These are phyloP conservation scores for Coriaria nepalensis DNA, from an alignment of 306 rosid genomes.

Conservation along the genomic window DNA sequence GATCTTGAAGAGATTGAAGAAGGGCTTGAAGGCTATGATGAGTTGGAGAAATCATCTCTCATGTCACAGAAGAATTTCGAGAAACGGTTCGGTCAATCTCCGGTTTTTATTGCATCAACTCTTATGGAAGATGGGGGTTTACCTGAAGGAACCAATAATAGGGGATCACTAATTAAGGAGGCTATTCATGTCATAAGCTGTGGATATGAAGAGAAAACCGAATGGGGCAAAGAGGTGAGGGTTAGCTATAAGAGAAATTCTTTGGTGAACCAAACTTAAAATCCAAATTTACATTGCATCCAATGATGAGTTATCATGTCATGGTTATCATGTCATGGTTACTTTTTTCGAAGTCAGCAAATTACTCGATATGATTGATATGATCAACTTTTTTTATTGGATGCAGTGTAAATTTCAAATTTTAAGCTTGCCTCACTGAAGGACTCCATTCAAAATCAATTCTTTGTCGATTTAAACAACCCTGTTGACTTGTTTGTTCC, in stretches of 20 bases:
- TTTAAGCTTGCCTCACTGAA: too few species aligned
- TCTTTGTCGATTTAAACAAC: not conserved
- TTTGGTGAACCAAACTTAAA: not conserved
- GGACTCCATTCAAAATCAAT: not conserved
- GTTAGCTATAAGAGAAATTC: too few species aligned
- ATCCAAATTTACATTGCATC: not conserved
- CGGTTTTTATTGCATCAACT: constrained; percentile 75
- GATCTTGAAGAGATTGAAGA: constrained; percentile 76
- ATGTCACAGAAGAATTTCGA: constrained; percentile 55
- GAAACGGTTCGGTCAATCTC: constrained; percentile 79
- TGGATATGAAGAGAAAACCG: constrained; percentile 94
- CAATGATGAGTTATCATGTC: too few species aligned
- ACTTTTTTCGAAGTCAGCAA: too few species aligned
- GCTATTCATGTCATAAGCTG: constrained; percentile 88
- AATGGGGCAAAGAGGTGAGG: constrained; percentile 93
- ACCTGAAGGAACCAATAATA: constrained; percentile 51
- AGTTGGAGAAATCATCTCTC: constrained; percentile 59
- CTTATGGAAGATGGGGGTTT: constrained; percentile 78
- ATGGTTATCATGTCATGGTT: too few species aligned
- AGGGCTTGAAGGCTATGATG: constrained; percentile 63
- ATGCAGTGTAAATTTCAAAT: too few species aligned
- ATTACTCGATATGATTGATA: too few species aligned
- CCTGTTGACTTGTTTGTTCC: not conserved
- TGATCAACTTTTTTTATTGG: too few species aligned
- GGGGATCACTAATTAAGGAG: constrained; percentile 50